Conservation (phyloP, 1,284 basidiomycete genomes). For the Ustilago hordei region DNA sequence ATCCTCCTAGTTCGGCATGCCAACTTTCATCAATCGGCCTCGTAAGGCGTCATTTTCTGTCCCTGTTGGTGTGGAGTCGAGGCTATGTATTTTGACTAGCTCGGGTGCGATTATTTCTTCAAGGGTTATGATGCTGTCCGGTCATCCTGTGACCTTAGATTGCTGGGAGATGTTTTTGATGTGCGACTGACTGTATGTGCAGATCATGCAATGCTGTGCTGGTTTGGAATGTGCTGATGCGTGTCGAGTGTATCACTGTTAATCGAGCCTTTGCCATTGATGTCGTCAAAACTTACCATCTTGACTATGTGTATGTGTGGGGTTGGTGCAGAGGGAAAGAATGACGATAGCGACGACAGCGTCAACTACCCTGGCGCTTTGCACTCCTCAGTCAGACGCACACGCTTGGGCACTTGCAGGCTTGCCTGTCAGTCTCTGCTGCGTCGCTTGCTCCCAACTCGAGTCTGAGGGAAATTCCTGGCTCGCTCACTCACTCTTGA, state of each 20-base stretch:
- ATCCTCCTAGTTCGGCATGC: too few species aligned
- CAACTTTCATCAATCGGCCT: too few species aligned
- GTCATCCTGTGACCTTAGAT: background rate
- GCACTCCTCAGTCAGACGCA: background rate
- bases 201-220: background rate
- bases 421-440: slow-evolving; percentile 1
- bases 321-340: slow-evolving; percentile 46
- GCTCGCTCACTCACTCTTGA: background rate
- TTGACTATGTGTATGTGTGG: slow-evolving; percentile 51
- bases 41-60: too few species aligned
- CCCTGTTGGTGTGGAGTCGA: too few species aligned
- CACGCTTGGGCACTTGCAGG: background rate
- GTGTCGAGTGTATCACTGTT: slow-evolving; percentile 19
- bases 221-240: background rate
- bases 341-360: slow-evolving; percentile 28
- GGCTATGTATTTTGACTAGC: too few species aligned
- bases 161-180: background rate
- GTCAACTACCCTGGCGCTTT: slow-evolving; percentile 16
- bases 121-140: background rate
- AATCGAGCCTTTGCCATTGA: slow-evolving; percentile 16
- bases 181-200: background rate
- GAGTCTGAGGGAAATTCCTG: background rate
- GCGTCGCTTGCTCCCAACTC: background rate
- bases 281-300: slow-evolving; percentile 46
- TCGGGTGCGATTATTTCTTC: too few species aligned